These are phyloP conservation scores for Cladosporium phlei DNA, from an alignment of 2,329 filamentous ascomycete species.

Conservation along the genomic window DNA sequence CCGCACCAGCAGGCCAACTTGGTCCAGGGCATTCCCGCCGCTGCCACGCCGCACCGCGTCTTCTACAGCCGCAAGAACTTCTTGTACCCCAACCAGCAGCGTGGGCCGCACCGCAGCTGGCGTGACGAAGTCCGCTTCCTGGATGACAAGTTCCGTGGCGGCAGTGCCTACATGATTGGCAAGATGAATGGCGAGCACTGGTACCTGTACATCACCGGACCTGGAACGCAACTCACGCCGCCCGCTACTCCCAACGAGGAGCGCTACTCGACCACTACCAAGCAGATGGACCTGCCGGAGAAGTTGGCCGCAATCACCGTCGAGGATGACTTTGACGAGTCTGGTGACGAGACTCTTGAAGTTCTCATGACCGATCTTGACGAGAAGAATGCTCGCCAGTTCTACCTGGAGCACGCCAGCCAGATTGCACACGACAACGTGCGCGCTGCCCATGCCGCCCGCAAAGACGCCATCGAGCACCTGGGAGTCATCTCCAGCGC, in stretches of 20 bases:
- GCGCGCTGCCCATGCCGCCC: conserved; percentile 60
- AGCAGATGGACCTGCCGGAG: conserved; percentile 55
- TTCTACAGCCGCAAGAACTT: conserved; percentile 99
- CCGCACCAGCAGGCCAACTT: conserved; percentile 68
- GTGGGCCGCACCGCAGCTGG: conserved; percentile 94
- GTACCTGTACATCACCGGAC: conserved; percentile 95
- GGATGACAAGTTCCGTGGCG: conserved; percentile 84
- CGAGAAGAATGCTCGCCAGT: conserved; percentile 61
- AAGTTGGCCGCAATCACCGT: conserved; percentile 35
- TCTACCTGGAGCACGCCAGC: conserved; percentile 76
- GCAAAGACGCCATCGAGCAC: conserved; percentile 55
- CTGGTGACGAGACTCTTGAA: conserved; percentile 70
- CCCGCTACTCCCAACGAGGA: conserved; percentile 65
- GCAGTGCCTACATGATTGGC: conserved; percentile 98
- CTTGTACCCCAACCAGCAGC: conserved; percentile 89
- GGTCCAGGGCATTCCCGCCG: conserved; percentile 62
- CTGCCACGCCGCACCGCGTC: conserved; percentile 86
- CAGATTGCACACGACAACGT: conserved; percentile 79
- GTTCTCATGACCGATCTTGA: conserved; percentile 66
- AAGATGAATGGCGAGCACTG: conserved; percentile 99
- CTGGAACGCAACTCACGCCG: conserved; percentile 72
- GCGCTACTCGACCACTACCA: conserved; percentile 53
- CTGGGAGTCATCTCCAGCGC: conserved; percentile 57
- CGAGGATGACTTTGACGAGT: conserved; percentile 59
- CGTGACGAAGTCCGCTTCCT: conserved; percentile 89